Conservation (phyloP, 305 asterid species). For the Solanum aculeatissimum region DNA sequence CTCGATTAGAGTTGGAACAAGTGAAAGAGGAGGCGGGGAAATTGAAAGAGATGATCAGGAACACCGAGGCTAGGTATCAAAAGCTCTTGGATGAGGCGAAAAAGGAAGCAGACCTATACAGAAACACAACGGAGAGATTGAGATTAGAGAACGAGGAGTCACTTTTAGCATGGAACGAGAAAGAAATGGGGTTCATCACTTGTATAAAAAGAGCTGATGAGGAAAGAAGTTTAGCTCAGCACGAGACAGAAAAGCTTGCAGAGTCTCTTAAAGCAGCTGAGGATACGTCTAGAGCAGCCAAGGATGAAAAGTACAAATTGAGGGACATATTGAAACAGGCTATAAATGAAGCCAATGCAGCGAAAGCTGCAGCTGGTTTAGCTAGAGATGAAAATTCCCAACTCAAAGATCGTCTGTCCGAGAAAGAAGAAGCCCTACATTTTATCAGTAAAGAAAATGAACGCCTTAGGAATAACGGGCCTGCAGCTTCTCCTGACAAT, state of each 20-base stretch:
- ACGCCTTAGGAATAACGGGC: constrained; percentile 48
- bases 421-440: constrained; percentile 61
- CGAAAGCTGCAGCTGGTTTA: constrained; percentile 73
- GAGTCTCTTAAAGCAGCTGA: constrained; percentile 50
- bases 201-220: constrained; percentile 77
- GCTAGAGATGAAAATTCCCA: constrained; percentile 80
- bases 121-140: constrained; percentile 45
- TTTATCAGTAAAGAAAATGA: constrained; percentile 53
- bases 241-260: constrained; percentile 21
- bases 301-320: constrained; percentile 57
- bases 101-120: constrained; percentile 36
- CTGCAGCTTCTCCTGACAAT: constrained; percentile 43
- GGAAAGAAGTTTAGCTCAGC: constrained; percentile 36
- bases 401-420: constrained; percentile 50
- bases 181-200: constrained; percentile 66
- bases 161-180: constrained; percentile 68
- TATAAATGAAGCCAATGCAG: constrained; percentile 67
- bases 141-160: constrained; percentile 74
- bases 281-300: constrained; percentile 27
- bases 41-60: constrained; percentile 24
- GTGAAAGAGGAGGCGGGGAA: constrained; percentile 25
- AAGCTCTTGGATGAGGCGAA: constrained; percentile 39
- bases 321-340: constrained; percentile 84
- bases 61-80: constrained; percentile 21
- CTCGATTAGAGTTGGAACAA: constrained; percentile 30